A percentile compares a stretch with the other conserved stretches of the same genome.
phyloP scores from a whole-genome alignment of 2,329 filamentous ascomycete species.

The Parascedosporium putredinis region DNA sequence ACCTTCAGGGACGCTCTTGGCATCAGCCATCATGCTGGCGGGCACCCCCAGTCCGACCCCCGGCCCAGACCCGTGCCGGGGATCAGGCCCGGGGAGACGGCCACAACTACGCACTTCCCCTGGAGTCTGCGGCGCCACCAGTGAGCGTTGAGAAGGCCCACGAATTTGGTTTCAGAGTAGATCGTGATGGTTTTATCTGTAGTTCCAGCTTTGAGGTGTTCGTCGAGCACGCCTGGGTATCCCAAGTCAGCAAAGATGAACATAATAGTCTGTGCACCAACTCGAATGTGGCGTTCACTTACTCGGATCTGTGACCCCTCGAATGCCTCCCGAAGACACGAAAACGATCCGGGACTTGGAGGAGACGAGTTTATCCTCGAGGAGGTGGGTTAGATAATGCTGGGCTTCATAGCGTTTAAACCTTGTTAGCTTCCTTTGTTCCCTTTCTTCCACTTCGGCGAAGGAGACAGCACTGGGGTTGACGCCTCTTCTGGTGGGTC shows the following conservation, averaged over 20 bases:
- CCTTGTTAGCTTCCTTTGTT: no score
- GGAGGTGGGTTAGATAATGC: constrained; percentile 40
- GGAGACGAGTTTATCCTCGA: constrained; percentile 35
- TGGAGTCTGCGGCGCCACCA: constrained; percentile 45
- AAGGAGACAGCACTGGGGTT: no score
- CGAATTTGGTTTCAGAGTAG: constrained; percentile 38
- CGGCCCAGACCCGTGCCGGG: constrained; percentile 33
- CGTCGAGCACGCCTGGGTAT: constrained; percentile 24
- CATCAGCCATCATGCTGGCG: constrained; percentile 26
- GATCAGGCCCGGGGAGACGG: constrained; percentile 42
- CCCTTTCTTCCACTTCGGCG: background rate
- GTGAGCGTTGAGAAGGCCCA: constrained; percentile 38
- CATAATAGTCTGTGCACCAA: no score
- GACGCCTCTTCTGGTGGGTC: no score
- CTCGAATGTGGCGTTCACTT: no score
- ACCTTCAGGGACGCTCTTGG: constrained; percentile 38
- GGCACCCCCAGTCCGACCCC: constrained; percentile 18
- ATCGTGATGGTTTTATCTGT: constrained; percentile 18
- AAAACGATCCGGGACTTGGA: constrained; percentile 37
- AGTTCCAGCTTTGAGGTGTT: constrained; percentile 28
- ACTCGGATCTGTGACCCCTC: constrained; percentile 28
- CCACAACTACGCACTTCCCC: constrained; percentile 33
- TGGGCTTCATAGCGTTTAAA: constrained; percentile 30
- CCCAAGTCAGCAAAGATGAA: no score
- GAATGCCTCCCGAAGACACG: constrained; percentile 39